Evolutionary conservation across 1,284 basidiomycete genomes (phyloP), one percentile per base, ranked within the genome.

Genomic region (Erythrobasidium hasegawianum): DNA sequence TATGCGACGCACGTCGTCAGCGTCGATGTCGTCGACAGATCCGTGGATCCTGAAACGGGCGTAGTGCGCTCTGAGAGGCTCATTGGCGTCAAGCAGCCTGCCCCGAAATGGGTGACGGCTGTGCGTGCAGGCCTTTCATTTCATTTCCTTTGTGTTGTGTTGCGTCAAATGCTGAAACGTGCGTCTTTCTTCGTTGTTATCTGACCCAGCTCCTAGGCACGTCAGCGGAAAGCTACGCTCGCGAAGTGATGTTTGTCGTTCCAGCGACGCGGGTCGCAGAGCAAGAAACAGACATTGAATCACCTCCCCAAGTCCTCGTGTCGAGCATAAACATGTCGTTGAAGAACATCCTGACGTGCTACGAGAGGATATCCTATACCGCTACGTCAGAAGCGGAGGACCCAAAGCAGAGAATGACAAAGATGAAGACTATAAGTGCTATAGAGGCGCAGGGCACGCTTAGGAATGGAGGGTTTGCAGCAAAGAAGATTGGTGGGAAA

Each of bases 211-310:
- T 94, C 40, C 87, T 94, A 59, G 90, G 90, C 58, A 89, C 89
- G 39, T 88, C 88, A 69, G 89, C 93, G 77, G 90, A 94, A 71
- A 91, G 94, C 8, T 96, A 90, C 75, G 90, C 96, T 1, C 86
- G 93, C 54, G 93, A 97, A 79, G 87, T 97, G 68, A 90, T 90
- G 10, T 94, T 93, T 76, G 82, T 94, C 49, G 90, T 95, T 77
- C 91, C 91, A 0, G 16, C 43, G 4, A 47, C 43, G 11, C 43
- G 43, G 16, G 7, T 5, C 43, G 43, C 43, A 4, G 80, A 84
- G 59, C 84, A 82, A 33, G 53, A 50, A 45, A 39, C 52, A 24
- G 61, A 52, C 20, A 41, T 43, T 8, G 61, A 64, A 39, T 57
- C 55, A 7, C 62, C 62, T 18, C 62, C 62, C 1, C 55, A 26